Evolutionary conservation across 1,139 yeast genomes (phyloP).

Genomic region (Candida gigantensis): DNA sequence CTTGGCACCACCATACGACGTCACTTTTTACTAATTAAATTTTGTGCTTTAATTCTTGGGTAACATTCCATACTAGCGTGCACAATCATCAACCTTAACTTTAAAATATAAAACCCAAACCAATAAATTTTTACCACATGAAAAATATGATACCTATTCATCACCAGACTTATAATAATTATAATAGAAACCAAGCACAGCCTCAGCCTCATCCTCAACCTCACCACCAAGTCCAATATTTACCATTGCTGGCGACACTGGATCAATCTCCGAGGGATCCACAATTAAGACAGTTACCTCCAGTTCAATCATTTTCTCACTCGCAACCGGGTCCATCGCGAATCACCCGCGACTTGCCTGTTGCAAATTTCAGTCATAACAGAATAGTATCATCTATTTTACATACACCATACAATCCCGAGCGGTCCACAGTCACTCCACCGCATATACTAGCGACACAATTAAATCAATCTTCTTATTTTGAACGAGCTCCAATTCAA

Average conservation of each 20-base stretch:
- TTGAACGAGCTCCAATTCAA: too few species aligned
- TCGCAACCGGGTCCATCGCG: background rate
- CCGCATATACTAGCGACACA: too few species aligned
- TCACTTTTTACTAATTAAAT: too few species aligned
- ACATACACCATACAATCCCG: background rate
- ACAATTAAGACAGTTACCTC: background rate
- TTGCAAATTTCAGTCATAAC: background rate
- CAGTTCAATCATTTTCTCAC: background rate
- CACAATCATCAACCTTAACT: too few species aligned
- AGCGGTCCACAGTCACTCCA: too few species aligned
- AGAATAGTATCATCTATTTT: background rate
- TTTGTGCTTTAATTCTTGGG: too few species aligned
- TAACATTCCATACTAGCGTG: too few species aligned
- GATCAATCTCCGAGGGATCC: background rate
- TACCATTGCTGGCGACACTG: background rate
- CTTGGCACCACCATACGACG: slow-evolving; percentile 4
- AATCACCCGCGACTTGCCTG: background rate
- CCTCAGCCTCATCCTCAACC: too few species aligned
- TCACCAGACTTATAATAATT: slow-evolving; percentile 1
- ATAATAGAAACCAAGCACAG: too few species aligned
- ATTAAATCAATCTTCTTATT: too few species aligned
- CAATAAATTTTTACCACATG: background rate
- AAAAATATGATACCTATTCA: slow-evolving; percentile 1
- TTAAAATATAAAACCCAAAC: too few species aligned
- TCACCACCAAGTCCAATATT: background rate